phyloP scores from a whole-genome alignment of 306 rosid species.

The Geum urbanum region DNA sequence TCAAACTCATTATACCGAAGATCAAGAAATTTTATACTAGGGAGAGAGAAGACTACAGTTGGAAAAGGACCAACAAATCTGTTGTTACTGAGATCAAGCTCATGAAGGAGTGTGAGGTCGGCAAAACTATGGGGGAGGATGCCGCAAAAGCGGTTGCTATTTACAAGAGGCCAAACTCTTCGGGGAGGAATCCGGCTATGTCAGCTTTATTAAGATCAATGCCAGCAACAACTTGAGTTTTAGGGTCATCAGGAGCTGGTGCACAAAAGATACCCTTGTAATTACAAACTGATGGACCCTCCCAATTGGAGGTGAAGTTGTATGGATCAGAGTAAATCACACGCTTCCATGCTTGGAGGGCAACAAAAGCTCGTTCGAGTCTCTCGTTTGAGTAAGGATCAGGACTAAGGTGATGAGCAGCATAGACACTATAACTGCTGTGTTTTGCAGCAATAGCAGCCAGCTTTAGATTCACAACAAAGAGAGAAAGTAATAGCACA shows the following conservation, averaged over 20 bases:
- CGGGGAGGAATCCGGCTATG: conserved; percentile 81
- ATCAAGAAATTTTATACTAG: conserved; percentile 53
- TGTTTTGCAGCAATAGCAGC: conserved; percentile 48
- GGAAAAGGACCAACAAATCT: conserved; percentile 89
- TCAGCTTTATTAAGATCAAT: conserved; percentile 72
- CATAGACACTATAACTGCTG: background rate
- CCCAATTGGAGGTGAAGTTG: conserved; percentile 67
- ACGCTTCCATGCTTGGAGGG: conserved; percentile 79
- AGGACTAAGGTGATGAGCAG: conserved; percentile 23
- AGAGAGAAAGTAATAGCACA: conserved; percentile 25
- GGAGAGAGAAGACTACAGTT: conserved; percentile 58
- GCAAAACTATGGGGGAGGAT: conserved; percentile 49
- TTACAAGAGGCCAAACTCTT: conserved; percentile 66
- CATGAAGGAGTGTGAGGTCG: conserved; percentile 60
- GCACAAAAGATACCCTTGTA: conserved; percentile 69
- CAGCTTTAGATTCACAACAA: conserved; percentile 25
- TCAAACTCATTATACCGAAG: conserved; percentile 79
- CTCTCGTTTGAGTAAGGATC: conserved; percentile 34
- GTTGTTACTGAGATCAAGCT: conserved; percentile 83
- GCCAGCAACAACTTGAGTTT: conserved; percentile 60
- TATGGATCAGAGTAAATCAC: conserved; percentile 78
- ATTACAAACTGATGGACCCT: conserved; percentile 75
- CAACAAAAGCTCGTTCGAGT: conserved; percentile 67
- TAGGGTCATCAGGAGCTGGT: conserved; percentile 55
- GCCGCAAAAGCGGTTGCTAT: conserved; percentile 87